These are phyloP conservation scores for Telfairia occidentalis DNA, from an alignment of 331 rosid species.

Conservation along the genomic window DNA sequence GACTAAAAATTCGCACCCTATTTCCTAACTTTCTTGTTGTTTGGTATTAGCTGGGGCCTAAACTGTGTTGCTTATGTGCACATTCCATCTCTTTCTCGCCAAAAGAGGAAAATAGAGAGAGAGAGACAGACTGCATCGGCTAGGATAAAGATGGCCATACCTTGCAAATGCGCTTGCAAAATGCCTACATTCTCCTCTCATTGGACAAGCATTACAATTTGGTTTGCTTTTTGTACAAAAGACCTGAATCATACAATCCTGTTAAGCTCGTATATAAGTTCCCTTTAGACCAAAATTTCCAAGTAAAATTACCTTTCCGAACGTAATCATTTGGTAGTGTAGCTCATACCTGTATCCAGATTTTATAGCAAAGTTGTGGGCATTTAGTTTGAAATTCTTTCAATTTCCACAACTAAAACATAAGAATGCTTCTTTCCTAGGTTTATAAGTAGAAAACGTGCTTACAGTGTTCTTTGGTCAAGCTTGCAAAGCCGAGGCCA, in stretches of 20 bases:
- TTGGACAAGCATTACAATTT: constrained; percentile 96
- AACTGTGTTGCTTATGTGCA: background rate
- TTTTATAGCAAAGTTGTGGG: constrained; percentile 18
- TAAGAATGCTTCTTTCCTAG: background rate
- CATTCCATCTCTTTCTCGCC: background rate
- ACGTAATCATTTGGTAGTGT: constrained; percentile 98
- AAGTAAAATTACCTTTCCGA: constrained; percentile 71
- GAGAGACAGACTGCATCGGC: constrained; percentile 6
- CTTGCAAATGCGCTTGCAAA: constrained; percentile 99
- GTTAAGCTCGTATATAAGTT: constrained; percentile 21
- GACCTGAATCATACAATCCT: constrained; percentile 44
- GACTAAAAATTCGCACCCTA: too few relatives aligned
- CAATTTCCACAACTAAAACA: constrained; percentile 4
- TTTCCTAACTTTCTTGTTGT: too few relatives aligned
- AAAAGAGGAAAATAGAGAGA: background rate
- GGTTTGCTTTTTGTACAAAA: constrained; percentile 96
- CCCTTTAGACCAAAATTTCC: constrained; percentile 6
- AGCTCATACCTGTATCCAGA: constrained; percentile 71
- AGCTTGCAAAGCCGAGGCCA: constrained; percentile 99
- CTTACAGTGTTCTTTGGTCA: constrained; percentile 86
- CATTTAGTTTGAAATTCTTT: constrained; percentile 9
- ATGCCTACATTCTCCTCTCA: constrained; percentile 98
- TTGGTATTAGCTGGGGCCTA: background rate
- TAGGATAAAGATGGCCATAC: constrained; percentile 29
- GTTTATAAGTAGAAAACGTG: constrained; percentile 14